A percentile compares a stretch with the other conserved stretches of the same genome.
Conservation (phyloP, 2,329 filamentous ascomycete species). For the Colletotrichum magnum region DNA sequence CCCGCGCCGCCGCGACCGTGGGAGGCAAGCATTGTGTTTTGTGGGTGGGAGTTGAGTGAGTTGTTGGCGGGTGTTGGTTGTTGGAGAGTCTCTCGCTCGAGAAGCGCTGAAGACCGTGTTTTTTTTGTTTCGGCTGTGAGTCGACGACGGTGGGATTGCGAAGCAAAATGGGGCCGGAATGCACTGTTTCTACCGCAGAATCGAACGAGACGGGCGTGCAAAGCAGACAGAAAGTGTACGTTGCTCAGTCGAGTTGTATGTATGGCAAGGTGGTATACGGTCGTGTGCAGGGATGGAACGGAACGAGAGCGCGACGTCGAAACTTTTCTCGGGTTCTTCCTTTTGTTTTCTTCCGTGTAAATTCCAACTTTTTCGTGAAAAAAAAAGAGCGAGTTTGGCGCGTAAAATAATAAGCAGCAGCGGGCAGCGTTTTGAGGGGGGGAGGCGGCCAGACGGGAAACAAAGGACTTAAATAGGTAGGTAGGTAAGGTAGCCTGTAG, state of each 20-base stretch:
- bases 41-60: constrained; percentile 23
- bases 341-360: too few species aligned
- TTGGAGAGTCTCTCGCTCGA: background rate
- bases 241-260: too few species aligned
- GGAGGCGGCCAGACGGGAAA: constrained; percentile 7
- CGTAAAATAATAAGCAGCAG: background rate
- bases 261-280: too few species aligned
- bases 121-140: background rate
- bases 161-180: too few species aligned
- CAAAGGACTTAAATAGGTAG: constrained; percentile 37
- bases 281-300: too few species aligned
- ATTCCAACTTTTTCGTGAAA: background rate
- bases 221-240: too few species aligned
- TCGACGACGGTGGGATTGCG: background rate
- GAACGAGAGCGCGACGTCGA: too few species aligned
- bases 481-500: background rate
- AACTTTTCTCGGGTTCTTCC: too few species aligned
- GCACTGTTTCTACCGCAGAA: too few species aligned
- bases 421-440: background rate
- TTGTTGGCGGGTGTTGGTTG: background rate
- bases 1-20: constrained; percentile 86
- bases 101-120: background rate
- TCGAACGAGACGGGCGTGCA: too few species aligned
- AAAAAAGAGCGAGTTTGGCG: background rate
- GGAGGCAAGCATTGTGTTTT: constrained; percentile 64